These are phyloP conservation scores for Clavulina sp. DNA, from an alignment of 768 basidiomycete genomes.

Conservation along the genomic window DNA sequence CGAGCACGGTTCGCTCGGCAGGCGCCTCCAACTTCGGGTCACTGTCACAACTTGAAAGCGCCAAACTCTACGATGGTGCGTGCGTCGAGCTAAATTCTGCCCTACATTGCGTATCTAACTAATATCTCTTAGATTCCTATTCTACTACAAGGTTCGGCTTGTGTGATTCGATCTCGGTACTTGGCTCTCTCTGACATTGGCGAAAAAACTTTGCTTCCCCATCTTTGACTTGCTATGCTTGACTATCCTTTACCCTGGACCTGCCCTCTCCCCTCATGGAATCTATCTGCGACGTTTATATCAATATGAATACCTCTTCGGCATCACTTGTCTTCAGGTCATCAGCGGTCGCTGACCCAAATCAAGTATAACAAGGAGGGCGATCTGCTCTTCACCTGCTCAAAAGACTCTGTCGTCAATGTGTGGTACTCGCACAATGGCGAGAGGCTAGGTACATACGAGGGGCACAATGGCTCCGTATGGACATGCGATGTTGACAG, in stretches of 20 bases:
- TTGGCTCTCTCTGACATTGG: neutral
- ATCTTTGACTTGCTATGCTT: no score
- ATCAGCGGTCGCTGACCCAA: slow-evolving; percentile 93
- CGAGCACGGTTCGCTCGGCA: no score
- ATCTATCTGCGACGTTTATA: no score
- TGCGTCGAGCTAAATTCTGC: no score
- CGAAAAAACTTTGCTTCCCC: no score
- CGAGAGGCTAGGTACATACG: slow-evolving; percentile 90
- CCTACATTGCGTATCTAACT: no score
- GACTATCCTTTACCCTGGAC: no score
- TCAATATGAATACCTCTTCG: no score
- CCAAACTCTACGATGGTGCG: no score
- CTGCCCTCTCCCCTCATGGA: no score
- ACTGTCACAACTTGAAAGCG: no score
- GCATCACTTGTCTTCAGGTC: slow-evolving; percentile 38
- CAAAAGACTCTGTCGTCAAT: slow-evolving; percentile 89
- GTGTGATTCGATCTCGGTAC: neutral
- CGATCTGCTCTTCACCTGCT: slow-evolving; percentile 87
- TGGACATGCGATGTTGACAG: slow-evolving; percentile 97
- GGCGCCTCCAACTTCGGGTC: no score
- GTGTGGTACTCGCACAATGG: slow-evolving; percentile 98
- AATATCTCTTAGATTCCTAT: slow-evolving; percentile 21
- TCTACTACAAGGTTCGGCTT: slow-evolving; percentile 19
- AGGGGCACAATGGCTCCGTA: slow-evolving; percentile 87
- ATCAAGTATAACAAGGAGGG: slow-evolving; percentile 96